A percentile compares a stretch with the other conserved stretches of the same genome.
These are phyloP conservation scores for Leccinum cinnamomeum DNA, from an alignment of 1,284 basidiomycete genomes.

Conservation along the genomic window DNA sequence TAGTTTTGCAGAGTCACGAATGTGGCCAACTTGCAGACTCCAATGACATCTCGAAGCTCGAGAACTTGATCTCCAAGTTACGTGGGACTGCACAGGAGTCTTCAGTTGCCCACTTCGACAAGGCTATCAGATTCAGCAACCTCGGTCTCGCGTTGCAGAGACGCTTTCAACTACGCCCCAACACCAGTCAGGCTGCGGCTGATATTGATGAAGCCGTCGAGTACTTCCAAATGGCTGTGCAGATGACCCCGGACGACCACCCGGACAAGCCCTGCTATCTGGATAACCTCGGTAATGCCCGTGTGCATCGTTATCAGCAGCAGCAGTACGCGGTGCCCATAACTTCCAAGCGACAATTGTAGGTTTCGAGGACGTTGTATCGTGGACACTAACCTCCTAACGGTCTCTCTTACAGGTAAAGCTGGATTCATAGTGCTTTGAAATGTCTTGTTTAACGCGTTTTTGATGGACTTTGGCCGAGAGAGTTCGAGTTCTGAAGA, in stretches of 20 bases:
- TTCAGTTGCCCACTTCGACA: constrained; percentile 1
- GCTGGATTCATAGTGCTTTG: too few species aligned
- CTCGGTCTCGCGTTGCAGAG: constrained; percentile 5
- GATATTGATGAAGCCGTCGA: background rate
- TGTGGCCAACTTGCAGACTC: background rate
- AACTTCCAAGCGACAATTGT: background rate
- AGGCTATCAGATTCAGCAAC: background rate
- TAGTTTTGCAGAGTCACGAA: constrained; percentile 7
- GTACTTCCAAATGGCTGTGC: background rate
- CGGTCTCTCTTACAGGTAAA: background rate
- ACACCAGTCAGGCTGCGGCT: background rate
- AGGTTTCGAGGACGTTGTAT: background rate
- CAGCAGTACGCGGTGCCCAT: background rate
- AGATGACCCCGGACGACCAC: background rate
- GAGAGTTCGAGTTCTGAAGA: too few species aligned
- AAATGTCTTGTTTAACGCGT: background rate
- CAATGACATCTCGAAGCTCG: background rate
- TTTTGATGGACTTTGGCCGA: background rate
- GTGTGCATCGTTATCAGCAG: background rate
- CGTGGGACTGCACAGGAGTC: background rate
- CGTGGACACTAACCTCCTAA: background rate
- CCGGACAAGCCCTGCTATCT: constrained; percentile 1
- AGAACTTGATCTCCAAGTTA: constrained; percentile 6
- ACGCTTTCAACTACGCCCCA: background rate
- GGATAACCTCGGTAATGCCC: background rate